These are phyloP conservation scores for Colletotrichum destructivum DNA, from an alignment of 2,329 filamentous ascomycete genomes.

Conservation along the genomic window DNA sequence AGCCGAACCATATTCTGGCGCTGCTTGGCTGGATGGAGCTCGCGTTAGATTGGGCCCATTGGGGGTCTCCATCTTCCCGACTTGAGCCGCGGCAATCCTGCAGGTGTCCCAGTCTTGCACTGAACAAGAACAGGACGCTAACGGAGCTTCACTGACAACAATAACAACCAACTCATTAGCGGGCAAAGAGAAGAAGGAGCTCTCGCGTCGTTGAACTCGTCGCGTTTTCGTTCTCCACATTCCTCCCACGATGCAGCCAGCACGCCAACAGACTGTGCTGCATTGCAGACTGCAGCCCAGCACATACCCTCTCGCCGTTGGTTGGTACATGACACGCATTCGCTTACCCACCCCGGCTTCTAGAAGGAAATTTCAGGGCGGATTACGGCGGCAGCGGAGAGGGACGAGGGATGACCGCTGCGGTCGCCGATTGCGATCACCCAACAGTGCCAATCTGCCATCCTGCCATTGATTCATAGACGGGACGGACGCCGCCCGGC, in stretches of 20 bases:
- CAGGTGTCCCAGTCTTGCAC: conserved; percentile 22
- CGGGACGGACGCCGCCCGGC: conserved; percentile 3
- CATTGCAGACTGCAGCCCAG: neutral
- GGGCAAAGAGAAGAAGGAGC: neutral
- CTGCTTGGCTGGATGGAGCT: conserved; percentile 31
- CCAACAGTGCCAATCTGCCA: neutral
- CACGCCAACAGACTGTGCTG: conserved; percentile 16
- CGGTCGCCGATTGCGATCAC: conserved; percentile 26
- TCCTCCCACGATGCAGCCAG: conserved; percentile 11
- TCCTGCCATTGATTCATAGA: conserved; percentile 19
- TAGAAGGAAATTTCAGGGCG: conserved; percentile 30
- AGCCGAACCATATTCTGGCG: conserved; percentile 20
- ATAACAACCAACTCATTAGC: neutral
- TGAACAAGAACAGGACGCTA: conserved; percentile 18
- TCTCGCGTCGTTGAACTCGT: neutral
- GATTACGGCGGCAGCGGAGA: conserved; percentile 9
- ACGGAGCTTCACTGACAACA: conserved; percentile 3
- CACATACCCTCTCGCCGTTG: conserved; percentile 11
- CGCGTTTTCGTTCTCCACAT: conserved; percentile 6
- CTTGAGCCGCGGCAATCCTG: conserved; percentile 34
- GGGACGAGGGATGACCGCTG: conserved; percentile 37
- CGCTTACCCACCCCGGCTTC: conserved; percentile 29
- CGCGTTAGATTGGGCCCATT: conserved; percentile 24
- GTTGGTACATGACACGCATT: conserved; percentile 10
- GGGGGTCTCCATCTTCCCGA: conserved; percentile 31